A percentile compares a stretch with the other conserved stretches of the same genome.
Evolutionary conservation across 495 filamentous ascomycete species (phyloP).

Genomic region (Rhypophila decipiens): DNA sequence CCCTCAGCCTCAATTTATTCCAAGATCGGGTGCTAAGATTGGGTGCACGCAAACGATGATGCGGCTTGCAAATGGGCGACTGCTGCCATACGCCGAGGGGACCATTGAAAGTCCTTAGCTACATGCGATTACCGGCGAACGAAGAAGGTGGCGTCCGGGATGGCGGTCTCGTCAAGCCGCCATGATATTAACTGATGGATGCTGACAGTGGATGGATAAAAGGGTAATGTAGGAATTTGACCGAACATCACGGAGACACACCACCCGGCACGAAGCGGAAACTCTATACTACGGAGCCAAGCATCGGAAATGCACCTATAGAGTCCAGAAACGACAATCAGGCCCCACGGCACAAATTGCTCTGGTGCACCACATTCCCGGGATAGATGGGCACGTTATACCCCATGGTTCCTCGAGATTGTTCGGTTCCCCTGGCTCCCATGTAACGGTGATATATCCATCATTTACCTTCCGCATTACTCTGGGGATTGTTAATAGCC

Average conservation of each 20-base stretch:
- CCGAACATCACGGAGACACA: slow-evolving; percentile 8
- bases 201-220: slow-evolving; percentile 11
- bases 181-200: not conserved
- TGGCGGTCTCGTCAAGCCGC: slow-evolving; percentile 13
- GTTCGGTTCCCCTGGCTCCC: too few species aligned
- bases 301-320: slow-evolving; percentile 2
- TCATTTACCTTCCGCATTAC: slow-evolving; percentile 6
- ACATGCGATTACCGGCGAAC: too few species aligned
- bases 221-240: slow-evolving; percentile 12
- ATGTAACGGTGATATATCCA: slow-evolving; percentile 5
- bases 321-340: slow-evolving; percentile 1
- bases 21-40: too few species aligned
- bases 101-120: too few species aligned
- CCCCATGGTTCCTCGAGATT: not conserved
- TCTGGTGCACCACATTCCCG: slow-evolving; percentile 6
- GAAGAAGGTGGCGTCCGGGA: slow-evolving; percentile 9
- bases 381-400: slow-evolving; percentile 9
- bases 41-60: too few species aligned
- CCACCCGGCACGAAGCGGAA: slow-evolving; percentile 4
- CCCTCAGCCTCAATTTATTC: not conserved
- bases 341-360: slow-evolving; percentile 3
- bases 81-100: too few species aligned
- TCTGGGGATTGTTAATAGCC: slow-evolving; percentile 2
- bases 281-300: slow-evolving; percentile 1
- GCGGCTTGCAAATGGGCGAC: too few species aligned